Evolutionary conservation across 2,329 filamentous ascomycete species (phyloP).

Genomic region (Plectosphaerella plurivora): DNA sequence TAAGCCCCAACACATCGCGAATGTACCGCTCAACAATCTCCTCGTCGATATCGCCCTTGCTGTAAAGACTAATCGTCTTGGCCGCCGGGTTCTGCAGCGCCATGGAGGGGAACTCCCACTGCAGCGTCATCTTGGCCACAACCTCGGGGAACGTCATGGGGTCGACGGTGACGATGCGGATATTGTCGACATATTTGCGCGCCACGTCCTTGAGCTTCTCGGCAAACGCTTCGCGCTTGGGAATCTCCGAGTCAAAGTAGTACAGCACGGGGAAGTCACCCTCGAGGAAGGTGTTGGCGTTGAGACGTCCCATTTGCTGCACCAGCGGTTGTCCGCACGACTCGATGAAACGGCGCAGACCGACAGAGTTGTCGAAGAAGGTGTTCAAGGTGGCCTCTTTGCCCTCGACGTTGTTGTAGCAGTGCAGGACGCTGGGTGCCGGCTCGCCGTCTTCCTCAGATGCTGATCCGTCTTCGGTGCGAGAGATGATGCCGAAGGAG

Average conservation of each 20-base stretch:
- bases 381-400: conserved; percentile 25
- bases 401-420: conserved; percentile 35
- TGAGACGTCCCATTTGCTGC: conserved; percentile 37
- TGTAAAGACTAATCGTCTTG: conserved; percentile 1
- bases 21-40: conserved; percentile 6
- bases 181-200: conserved; percentile 38
- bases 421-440: conserved; percentile 21
- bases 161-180: conserved; percentile 43
- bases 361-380: conserved; percentile 22
- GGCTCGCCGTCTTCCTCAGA: neutral
- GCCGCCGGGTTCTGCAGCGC: conserved; percentile 4
- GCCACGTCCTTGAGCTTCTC: conserved; percentile 30
- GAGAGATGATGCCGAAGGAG: conserved; percentile 30
- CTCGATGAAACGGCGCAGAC: conserved; percentile 31
- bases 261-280: conserved; percentile 17
- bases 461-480: neutral
- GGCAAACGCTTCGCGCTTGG: conserved; percentile 29
- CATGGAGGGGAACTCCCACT: conserved; percentile 8
- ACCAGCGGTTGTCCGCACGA: conserved; percentile 32
- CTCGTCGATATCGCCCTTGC: conserved; percentile 1
- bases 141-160: conserved; percentile 39
- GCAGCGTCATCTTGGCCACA: conserved; percentile 27
- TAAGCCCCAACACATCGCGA: neutral
- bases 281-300: conserved; percentile 28
- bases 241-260: conserved; percentile 17